These are phyloP conservation scores for Podospora comata DNA, from an alignment of 495 filamentous ascomycete genomes.

Conservation along the genomic window DNA sequence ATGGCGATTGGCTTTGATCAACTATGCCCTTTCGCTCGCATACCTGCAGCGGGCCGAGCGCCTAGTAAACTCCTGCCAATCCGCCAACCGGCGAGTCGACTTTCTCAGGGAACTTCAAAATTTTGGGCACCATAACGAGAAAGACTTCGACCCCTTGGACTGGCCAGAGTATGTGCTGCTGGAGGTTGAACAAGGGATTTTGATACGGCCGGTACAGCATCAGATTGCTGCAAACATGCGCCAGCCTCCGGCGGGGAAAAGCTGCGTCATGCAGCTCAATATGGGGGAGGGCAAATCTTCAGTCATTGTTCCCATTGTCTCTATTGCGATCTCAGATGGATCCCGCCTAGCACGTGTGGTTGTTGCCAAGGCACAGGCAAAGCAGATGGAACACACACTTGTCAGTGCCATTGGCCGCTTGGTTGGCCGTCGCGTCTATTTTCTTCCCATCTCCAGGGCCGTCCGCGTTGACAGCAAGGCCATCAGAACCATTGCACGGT, in stretches of 20 bases:
- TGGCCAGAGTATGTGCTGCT: slow-evolving; percentile 60
- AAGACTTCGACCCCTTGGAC: slow-evolving; percentile 49
- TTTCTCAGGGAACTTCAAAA: slow-evolving; percentile 52
- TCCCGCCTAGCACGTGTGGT: slow-evolving; percentile 54
- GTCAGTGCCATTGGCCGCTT: slow-evolving; percentile 58
- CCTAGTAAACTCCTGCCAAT: slow-evolving; percentile 19
- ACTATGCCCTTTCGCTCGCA: slow-evolving; percentile 38
- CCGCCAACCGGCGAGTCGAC: slow-evolving; percentile 31
- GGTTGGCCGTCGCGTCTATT: slow-evolving; percentile 54
- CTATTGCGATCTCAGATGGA: slow-evolving; percentile 53
- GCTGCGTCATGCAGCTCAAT: slow-evolving; percentile 64
- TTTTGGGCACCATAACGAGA: slow-evolving; percentile 38
- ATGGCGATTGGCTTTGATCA: slow-evolving; percentile 36
- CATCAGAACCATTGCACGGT: slow-evolving; percentile 29
- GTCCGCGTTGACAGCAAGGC: slow-evolving; percentile 33
- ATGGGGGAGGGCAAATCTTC: slow-evolving; percentile 76
- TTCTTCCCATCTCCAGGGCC: slow-evolving; percentile 60
- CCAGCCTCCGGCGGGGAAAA: slow-evolving; percentile 40
- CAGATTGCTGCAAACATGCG: slow-evolving; percentile 58
- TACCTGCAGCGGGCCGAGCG: slow-evolving; percentile 41
- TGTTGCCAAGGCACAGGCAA: slow-evolving; percentile 59
- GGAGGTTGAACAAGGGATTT: slow-evolving; percentile 60
- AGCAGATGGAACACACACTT: slow-evolving; percentile 63
- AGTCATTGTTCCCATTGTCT: slow-evolving; percentile 64
- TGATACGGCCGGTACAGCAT: slow-evolving; percentile 60